These are phyloP conservation scores for Saccharomyces hybrid DNA, from an alignment of 1,139 yeast genomes.

Conservation along the genomic window DNA sequence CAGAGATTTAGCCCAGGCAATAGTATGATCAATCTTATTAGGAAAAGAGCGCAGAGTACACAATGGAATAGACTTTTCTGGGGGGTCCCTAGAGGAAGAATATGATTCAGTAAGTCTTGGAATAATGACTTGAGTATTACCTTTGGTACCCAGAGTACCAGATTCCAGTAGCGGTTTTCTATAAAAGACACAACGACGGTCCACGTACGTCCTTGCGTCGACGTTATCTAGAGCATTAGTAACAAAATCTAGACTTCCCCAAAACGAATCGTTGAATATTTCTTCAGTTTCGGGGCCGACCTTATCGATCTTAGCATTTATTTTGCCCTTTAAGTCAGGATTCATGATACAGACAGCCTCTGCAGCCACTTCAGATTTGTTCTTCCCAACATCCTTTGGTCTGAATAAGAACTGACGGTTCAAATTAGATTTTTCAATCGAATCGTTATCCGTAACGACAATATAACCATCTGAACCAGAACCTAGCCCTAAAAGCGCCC, in stretches of 20 bases:
- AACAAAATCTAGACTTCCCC: slow-evolving; percentile 77
- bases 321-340: slow-evolving; percentile 71
- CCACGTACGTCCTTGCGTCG: slow-evolving; percentile 96
- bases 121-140: slow-evolving; percentile 92
- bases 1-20: slow-evolving; percentile 96
- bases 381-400: slow-evolving; percentile 86
- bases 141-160: slow-evolving; percentile 97
- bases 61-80: slow-evolving; percentile 93
- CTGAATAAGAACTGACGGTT: slow-evolving; percentile 95
- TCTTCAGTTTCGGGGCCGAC: slow-evolving; percentile 92
- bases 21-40: slow-evolving; percentile 94
- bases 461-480: slow-evolving; percentile 85
- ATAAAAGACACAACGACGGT: slow-evolving; percentile 91
- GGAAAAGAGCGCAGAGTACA: slow-evolving; percentile 98
- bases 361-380: slow-evolving; percentile 88
- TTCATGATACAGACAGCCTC: slow-evolving; percentile 78
- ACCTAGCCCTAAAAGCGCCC: slow-evolving; percentile 97
- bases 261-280: slow-evolving; percentile 78
- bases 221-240: slow-evolving; percentile 96
- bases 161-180: slow-evolving; percentile 88
- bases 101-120: slow-evolving; percentile 92
- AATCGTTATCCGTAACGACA: slow-evolving; percentile 83
- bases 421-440: slow-evolving; percentile 89
- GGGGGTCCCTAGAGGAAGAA: slow-evolving; percentile 96
- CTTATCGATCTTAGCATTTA: slow-evolving; percentile 70